Evolutionary conservation across 2,329 filamentous ascomycete genomes (phyloP), one percentile per base, ranked within the genome.

Genomic region (Leptographium procerum): DNA sequence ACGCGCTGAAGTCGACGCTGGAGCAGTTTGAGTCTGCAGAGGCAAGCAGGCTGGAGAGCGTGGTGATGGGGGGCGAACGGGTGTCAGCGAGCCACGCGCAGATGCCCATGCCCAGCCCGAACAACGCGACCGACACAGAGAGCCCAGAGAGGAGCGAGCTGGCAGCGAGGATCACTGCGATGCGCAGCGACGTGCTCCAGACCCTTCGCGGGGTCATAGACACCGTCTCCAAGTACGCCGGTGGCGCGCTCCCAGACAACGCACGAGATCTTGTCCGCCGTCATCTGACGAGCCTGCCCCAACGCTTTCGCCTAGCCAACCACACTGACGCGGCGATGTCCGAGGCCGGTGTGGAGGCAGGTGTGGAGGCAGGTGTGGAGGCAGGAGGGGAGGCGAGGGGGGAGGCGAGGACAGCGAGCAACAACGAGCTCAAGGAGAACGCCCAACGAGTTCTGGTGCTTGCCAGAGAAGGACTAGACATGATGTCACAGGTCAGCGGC

Each of bases 181-280:
- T 90, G 52, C 85, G 84, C 65, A 76, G 77, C 6, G 88, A 91
- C 59, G 82, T 94, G 2, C 81, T 96, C 62, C 86, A 87, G 65
- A 87, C 86, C 0, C 78, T 97, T 14, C 89, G 91, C 64, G 84
- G 86, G 57, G 89, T 91, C 33, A 88, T 95, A 45, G 84, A 88
- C 62, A 86, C 88, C 7, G 89, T 99, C 0, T 95, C 89, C 58
- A 89, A 86, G 64, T 95, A 96, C 65, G 88, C 91, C 0, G 91
- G 91, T n/a, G 89, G 90, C 45, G 89, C 91, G 0, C 76, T 99
- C 2, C 92, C 94, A 0, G 89, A 94, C 57, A 96, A 96, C 64
- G 92, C 92, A 0, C 80, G 87, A 36, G 80, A 86, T 28, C 81
- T 97, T 19, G 92, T 99, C 14, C 85, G 89, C 61, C 81, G 85